phyloP scores from a whole-genome alignment of 345 rosid species.

The Conringia planisiliqua region DNA sequence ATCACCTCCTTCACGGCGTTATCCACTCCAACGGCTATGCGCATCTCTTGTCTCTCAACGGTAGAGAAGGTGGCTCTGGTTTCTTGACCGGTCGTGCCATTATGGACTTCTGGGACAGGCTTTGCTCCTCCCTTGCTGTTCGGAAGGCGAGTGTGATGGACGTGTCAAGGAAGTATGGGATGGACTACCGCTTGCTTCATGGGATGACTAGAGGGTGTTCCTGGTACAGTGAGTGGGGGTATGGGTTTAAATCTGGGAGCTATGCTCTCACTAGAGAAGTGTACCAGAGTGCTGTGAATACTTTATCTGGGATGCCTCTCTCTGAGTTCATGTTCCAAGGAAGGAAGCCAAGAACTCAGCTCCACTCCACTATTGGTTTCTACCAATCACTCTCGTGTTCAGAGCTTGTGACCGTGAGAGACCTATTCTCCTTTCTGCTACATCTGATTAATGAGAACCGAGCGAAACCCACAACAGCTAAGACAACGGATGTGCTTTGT shows the following conservation, averaged over 20 bases:
- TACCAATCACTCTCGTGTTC: slow-evolving; percentile 49
- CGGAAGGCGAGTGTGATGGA: slow-evolving; percentile 72
- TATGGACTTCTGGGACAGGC: slow-evolving; percentile 77
- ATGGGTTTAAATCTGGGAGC: slow-evolving; percentile 60
- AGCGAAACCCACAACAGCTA: neutral
- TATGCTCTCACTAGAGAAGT: slow-evolving; percentile 55
- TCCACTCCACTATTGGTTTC: slow-evolving; percentile 47
- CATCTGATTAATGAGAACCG: slow-evolving; percentile 37
- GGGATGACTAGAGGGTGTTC: slow-evolving; percentile 53
- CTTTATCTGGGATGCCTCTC: slow-evolving; percentile 47
- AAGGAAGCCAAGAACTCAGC: slow-evolving; percentile 38
- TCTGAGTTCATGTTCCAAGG: slow-evolving; percentile 43
- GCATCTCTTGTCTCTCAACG: slow-evolving; percentile 65
- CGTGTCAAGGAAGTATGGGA: slow-evolving; percentile 62
- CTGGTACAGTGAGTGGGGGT: slow-evolving; percentile 75
- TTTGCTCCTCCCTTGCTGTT: slow-evolving; percentile 50
- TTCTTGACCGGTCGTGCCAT: slow-evolving; percentile 53
- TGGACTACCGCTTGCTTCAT: slow-evolving; percentile 58
- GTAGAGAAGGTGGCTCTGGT: slow-evolving; percentile 68
- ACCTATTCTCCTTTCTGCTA: slow-evolving; percentile 53
- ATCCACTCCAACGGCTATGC: slow-evolving; percentile 78
- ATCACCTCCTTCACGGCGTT: slow-evolving; percentile 66
- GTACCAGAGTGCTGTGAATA: slow-evolving; percentile 42
- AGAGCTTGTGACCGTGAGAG: slow-evolving; percentile 51
- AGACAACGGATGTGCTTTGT: slow-evolving; percentile 31